phyloP scores from a whole-genome alignment of 768 basidiomycete genomes.

The Dentipellis fragilis region DNA sequence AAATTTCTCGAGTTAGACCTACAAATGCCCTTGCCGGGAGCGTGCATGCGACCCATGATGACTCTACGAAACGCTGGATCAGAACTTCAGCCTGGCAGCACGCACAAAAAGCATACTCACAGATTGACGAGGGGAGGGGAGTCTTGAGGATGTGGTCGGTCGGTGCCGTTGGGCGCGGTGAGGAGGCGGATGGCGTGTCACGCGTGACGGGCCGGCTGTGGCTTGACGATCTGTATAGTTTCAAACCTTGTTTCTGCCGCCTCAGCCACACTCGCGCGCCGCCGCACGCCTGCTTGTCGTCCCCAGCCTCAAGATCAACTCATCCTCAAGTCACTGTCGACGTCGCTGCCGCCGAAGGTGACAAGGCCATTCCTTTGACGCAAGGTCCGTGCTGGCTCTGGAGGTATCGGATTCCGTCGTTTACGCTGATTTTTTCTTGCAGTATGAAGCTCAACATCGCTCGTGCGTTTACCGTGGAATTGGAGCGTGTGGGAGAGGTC shows the following conservation, averaged over 20 bases:
- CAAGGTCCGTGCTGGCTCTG: constrained; percentile 17
- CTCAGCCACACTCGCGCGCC: constrained; percentile 17
- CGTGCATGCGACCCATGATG: constrained; percentile 97
- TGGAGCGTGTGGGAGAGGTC: background rate
- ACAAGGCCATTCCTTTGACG: constrained; percentile 23
- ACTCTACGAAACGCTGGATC: constrained; percentile 11
- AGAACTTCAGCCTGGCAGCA: background rate
- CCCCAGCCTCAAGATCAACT: constrained; percentile 19
- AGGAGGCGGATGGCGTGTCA: constrained; percentile 15
- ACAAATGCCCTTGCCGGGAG: constrained; percentile 99
- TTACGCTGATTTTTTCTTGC: background rate
- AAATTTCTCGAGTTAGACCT: constrained; percentile 21
- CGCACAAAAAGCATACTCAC: constrained; percentile 20
- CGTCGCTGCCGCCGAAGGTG: constrained; percentile 34
- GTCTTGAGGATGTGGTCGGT: constrained; percentile 35
- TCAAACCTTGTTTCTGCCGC: constrained; percentile 41
- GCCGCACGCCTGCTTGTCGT: constrained; percentile 7
- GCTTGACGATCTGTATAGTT: constrained; percentile 48
- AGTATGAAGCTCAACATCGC: constrained; percentile 98
- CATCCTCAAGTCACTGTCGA: constrained; percentile 14
- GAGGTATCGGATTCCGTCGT: background rate
- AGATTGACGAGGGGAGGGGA: constrained; percentile 22
- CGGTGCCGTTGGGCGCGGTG: constrained; percentile 22
- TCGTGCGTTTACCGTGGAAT: constrained; percentile 44
- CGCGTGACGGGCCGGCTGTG: constrained; percentile 32